Base-by-base conservation (phyloP, 768 basidiomycete genomes). In the Lactarius sp. region DNA sequence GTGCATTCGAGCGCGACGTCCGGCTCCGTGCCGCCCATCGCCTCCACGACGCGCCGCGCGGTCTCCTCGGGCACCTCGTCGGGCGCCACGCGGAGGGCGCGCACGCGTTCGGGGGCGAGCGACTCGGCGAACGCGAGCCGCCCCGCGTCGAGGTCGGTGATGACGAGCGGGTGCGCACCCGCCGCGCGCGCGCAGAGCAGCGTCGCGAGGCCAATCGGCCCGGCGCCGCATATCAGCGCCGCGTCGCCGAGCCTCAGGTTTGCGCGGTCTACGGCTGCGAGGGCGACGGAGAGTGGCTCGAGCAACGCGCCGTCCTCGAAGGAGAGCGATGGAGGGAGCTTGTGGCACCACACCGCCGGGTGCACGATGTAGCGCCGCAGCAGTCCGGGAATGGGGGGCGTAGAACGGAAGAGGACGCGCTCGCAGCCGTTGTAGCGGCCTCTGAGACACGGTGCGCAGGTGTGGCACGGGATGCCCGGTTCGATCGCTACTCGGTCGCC, bases 401-500 rank as follows among this genome's bases (percentile, higher is more conserved):
- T 87, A 12, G 86, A 87, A 71, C 87, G 85, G 74, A 87, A 87
- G 39, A 86, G 85, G 37, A 80, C 73, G 39, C 51, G 41, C 71
- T 51, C 59, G 73, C 86, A 87, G 41, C 80, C 85, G 59, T 87
- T 87, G 71, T 87, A 87, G 59, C 81, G 76, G 41, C 85, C 85
- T n/a, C 78, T 80, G 51, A 84, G 80, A 70, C 86, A 87, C 22
- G 80, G 78, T 59, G 83, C 80, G 68, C 86, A 87, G 39, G 81
- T 80, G 36, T 83, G 85, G 69, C 85, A 87, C 10, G 85, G 86
- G 1, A 87, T 80, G n/a, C 84, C 84, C 6, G 83, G 84, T 70
- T 87, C 86, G 64, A 87, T 84, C 1, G 85, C 86, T 39, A 87
- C 85, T 46, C 84, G 80, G 71, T 87, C 86, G 56, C 85, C 85